A percentile compares a stretch with the other conserved stretches of the same genome.
Evolutionary conservation across 352 stramenopile species (phyloP).

Genomic region (Phytophthora litchii): DNA sequence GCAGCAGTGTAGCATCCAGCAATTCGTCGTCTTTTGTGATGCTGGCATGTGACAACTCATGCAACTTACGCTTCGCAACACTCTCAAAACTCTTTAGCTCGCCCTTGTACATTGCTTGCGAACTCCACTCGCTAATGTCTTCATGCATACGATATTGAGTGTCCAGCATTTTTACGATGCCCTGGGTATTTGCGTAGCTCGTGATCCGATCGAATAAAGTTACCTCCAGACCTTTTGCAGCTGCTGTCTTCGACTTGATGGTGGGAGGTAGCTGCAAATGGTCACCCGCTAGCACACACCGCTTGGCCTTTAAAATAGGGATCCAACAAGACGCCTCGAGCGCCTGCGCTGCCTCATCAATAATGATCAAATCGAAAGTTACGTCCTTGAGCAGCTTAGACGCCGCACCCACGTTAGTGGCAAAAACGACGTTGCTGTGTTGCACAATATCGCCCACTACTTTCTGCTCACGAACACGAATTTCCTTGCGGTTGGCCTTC

Average conservation of each 20-base stretch:
- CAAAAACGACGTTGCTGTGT: conserved; percentile 95
- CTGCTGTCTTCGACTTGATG: conserved; percentile 91
- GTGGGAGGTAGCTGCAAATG: conserved; percentile 98
- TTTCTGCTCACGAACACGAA: conserved; percentile 92
- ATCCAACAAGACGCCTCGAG: conserved; percentile 98
- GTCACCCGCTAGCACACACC: conserved; percentile 92
- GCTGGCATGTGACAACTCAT: conserved; percentile 73
- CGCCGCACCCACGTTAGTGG: conserved; percentile 95
- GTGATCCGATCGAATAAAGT: conserved; percentile 98
- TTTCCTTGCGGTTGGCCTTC: conserved; percentile 94
- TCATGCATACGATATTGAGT: conserved; percentile 98
- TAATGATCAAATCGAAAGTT: conserved; percentile 95
- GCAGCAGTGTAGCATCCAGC: conserved; percentile 79
- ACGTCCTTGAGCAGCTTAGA: conserved; percentile 90
- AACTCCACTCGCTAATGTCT: conserved; percentile 96
- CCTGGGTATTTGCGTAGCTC: conserved; percentile 49
- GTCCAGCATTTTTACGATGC: conserved; percentile 92
- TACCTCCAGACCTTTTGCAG: conserved; percentile 78
- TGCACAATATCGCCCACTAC: conserved; percentile 92
- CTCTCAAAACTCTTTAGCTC: conserved; percentile 72
- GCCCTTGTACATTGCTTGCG: conserved; percentile 94
- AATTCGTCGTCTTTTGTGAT: conserved; percentile 65
- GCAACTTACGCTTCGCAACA: conserved; percentile 83
- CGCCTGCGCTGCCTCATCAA: conserved; percentile 97
- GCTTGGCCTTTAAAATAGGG: conserved; percentile 92